Conservation (phyloP, 129 eudicot genomes). For the Centella asiatica region DNA sequence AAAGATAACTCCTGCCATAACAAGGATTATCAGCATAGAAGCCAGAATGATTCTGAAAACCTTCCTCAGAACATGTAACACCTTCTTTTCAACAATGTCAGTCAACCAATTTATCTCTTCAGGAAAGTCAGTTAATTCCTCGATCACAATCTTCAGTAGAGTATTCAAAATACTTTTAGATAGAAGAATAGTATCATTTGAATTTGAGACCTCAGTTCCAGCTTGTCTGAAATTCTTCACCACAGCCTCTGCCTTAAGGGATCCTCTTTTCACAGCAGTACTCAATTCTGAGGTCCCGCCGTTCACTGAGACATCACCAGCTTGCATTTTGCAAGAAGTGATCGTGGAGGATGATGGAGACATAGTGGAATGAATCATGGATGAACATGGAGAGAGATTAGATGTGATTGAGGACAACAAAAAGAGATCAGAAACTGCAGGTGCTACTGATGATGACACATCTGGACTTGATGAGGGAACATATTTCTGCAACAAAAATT, state of each 20-base stretch:
- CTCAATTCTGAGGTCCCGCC: background rate
- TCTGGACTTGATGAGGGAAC: slow-evolving; percentile 18
- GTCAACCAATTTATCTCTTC: slow-evolving; percentile 16
- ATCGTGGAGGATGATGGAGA: slow-evolving; percentile 11
- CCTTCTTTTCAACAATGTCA: slow-evolving; percentile 9
- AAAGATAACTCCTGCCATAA: slow-evolving; percentile 2
- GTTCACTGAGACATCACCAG: background rate
- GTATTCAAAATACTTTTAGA: slow-evolving; percentile 30
- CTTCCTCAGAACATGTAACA: slow-evolving; percentile 3
- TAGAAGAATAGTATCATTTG: slow-evolving; percentile 6
- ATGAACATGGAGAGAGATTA: background rate
- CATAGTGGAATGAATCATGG: background rate
- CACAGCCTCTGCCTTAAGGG: slow-evolving; percentile 26
- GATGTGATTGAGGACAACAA: background rate
- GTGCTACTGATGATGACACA: slow-evolving; percentile 12
- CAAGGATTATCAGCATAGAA: slow-evolving; percentile 18
- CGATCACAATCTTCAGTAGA: slow-evolving; percentile 15
- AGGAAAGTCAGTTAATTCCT: slow-evolving; percentile 20
- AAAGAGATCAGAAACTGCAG: slow-evolving; percentile 14
- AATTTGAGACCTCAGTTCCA: slow-evolving; percentile 15
- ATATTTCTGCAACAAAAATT: slow-evolving; percentile 25
- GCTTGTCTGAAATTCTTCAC: slow-evolving; percentile 26
- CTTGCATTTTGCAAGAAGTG: slow-evolving; percentile 2
- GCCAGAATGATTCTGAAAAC: background rate
- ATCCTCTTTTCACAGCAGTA: slow-evolving; percentile 5